Base-by-base conservation (phyloP, 2,329 filamentous ascomycete species). In the Sclerotinia trifoliorum region DNA sequence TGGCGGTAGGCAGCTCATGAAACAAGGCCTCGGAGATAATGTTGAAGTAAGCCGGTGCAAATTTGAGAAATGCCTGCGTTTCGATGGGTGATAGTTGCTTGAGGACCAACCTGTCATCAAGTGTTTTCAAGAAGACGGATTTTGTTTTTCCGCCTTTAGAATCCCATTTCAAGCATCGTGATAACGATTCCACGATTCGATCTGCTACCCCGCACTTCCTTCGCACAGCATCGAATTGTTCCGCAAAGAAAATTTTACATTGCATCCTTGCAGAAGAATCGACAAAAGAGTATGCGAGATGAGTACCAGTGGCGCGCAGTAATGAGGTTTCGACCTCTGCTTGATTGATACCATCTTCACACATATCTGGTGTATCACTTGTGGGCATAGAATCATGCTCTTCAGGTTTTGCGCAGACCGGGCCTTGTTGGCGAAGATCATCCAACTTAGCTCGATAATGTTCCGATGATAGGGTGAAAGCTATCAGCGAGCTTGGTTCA, bases 181-280 rank as follows among this genome's bases (percentile, higher is more conserved):
- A 98, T 29, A 99, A 83, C 1, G 94, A 97, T 78, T 99, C 95
- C 35, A 98, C 89, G 72, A 99, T 96, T 48, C 95, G 91, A 76
- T 98, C 94, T 1, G 93, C 89, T 11, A 97, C 91, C 21, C 94
- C 94, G 72, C 94, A 98, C 79, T 97, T 97, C 68, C 92, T 87
- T 67, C 95, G 88, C 51, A 99, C 84, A 3, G 95, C 95, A 79
- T 99, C 95, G 74, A 99, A 99, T 71, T 97, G 95, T 78, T 98
- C 95, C 0, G 95, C 95, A 75, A 96, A 99, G 79, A 99, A 98
- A 58, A 99, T 95, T 80, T 99, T 99, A 83, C 96, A 98, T 62
- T 94, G 90, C 86, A 97, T 96, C 75, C 91, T 92, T 3, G 96
- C 94, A n/a, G 91, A 89, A 0, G 94, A 93, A 77, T 97, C 94